Base-by-base conservation (phyloP, 2,329 filamentous ascomycete genomes). In the Didymella exigua region DNA sequence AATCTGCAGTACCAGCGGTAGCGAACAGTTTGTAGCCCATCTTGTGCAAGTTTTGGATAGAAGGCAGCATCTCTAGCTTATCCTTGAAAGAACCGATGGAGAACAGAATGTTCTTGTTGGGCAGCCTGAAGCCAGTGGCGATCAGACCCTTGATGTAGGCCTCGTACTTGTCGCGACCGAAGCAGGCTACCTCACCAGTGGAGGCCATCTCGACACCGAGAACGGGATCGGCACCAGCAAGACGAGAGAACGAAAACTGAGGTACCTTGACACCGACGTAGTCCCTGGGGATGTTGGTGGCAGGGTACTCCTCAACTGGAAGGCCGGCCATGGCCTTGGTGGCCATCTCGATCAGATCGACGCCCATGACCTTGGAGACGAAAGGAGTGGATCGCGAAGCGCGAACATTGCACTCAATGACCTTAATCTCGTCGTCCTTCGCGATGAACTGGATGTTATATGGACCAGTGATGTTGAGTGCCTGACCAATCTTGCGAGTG, bases 371-470 rank as follows among this genome's bases (percentile, higher is more conserved):
- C 82, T 99, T 99, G 62, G 93, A 97, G 14, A 98, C 93, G 72
- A 99, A 99, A 58, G 95, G 95, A 83, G 97, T 97, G 0, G 93
- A 98, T 62, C 95, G 86, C 40, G 95, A 97, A 14, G 95, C 95
- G 60, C 95, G 89, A 57, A 98, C 95, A 70, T 99, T 99, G 79
- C 95, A 98, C 79, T 99, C 95, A 62, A 99, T 99, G 63, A 99
- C 95, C 82, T 98, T 98, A 82, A 99, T 98, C 65, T 98, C 93
- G 75, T 98, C 98, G 76, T 98, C 93, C 81, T 98, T 98, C 69
- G 95, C 95, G 69, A 99, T 99, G 80, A 99, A 98, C 75, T 99
- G 95, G 61, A 99, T 99, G 79, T 99, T 99, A 84, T 89, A 97
- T 19, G 95, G 95, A 44, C 95, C 95, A 34, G 95, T 98, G 52